Conservation (phyloP, 345 rosid genomes). For the Salix arbutifolia region DNA sequence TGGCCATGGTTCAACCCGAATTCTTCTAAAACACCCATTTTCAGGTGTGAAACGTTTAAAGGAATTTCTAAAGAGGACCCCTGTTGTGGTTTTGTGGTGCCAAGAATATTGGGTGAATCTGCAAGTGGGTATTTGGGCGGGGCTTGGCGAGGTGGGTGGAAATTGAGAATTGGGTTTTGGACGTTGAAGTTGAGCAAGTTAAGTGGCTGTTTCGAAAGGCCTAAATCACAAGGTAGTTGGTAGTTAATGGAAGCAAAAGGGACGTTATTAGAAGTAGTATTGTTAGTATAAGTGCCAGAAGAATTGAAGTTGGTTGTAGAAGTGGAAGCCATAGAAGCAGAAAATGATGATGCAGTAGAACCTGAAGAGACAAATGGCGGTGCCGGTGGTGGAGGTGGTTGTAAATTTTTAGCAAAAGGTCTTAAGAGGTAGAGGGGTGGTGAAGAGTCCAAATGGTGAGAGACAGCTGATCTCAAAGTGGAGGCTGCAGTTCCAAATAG, state of each 20-base stretch:
- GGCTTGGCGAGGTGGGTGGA: conserved; percentile 60
- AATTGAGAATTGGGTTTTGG: conserved; percentile 53
- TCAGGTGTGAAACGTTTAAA: conserved; percentile 25
- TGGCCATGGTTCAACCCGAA: conserved; percentile 39
- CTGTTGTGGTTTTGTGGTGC: conserved; percentile 10
- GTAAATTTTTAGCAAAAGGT: conserved; percentile 50
- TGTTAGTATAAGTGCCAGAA: neutral
- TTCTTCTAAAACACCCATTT: conserved; percentile 46
- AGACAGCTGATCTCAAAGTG: conserved; percentile 21
- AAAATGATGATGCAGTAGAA: conserved; percentile 19
- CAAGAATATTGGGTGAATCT: conserved; percentile 27
- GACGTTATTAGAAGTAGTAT: conserved; percentile 3
- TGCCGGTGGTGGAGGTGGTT: neutral
- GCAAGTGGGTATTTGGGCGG: conserved; percentile 39
- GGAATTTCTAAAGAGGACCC: conserved; percentile 11
- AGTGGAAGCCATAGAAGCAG: conserved; percentile 30
- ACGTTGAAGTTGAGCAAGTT: conserved; percentile 39
- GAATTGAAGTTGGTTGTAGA: conserved; percentile 14
- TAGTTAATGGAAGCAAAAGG: conserved; percentile 28
- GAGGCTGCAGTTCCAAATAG: conserved; percentile 50
- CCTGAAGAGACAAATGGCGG: conserved; percentile 34
- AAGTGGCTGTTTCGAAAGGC: conserved; percentile 27
- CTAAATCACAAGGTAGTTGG: conserved; percentile 27
- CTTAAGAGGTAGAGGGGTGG: conserved; percentile 48
- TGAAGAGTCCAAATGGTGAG: conserved; percentile 41